A percentile compares a stretch with the other conserved stretches of the same genome.
These are phyloP conservation scores for Fusarium proliferatum DNA, from an alignment of 2,329 filamentous ascomycete genomes.

Conservation along the genomic window DNA sequence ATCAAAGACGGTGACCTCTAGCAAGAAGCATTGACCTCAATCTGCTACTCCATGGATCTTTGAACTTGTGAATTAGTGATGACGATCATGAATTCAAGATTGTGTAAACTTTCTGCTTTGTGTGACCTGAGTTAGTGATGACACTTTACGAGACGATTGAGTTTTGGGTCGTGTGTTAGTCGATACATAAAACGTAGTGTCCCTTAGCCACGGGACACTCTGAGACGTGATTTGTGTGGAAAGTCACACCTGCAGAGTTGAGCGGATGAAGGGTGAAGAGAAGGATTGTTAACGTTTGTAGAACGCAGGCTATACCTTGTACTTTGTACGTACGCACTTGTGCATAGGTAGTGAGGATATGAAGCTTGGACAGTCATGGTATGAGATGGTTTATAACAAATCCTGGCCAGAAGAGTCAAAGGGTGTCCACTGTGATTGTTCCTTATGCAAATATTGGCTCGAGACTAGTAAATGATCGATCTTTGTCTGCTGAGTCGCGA, in stretches of 20 bases:
- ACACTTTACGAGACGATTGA: constrained; percentile 17
- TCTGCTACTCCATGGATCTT: background rate
- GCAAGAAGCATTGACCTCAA: no score
- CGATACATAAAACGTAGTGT: constrained; percentile 13
- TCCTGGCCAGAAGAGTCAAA: background rate
- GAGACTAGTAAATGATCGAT: constrained; percentile 16
- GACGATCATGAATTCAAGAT: background rate
- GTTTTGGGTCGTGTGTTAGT: constrained; percentile 24
- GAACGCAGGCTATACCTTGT: background rate
- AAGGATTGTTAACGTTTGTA: background rate
- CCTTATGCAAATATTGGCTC: background rate
- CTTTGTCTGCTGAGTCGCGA: background rate
- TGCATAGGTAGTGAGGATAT: background rate
- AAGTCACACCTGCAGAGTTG: constrained; percentile 17
- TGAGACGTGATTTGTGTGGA: constrained; percentile 40
- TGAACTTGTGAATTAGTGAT: constrained; percentile 8
- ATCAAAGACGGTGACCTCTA: background rate
- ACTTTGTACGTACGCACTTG: background rate
- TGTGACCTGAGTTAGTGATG: constrained; percentile 8
- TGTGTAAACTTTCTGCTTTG: background rate
- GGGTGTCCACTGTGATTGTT: constrained; percentile 6
- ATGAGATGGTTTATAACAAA: background rate
- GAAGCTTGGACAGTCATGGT: constrained; percentile 15
- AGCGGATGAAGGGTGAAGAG: constrained; percentile 13
- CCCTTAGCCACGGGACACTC: constrained; percentile 20